Evolutionary conservation across 148 eudicot genomes (phyloP).

Genomic region (Polygonum maritimum): DNA sequence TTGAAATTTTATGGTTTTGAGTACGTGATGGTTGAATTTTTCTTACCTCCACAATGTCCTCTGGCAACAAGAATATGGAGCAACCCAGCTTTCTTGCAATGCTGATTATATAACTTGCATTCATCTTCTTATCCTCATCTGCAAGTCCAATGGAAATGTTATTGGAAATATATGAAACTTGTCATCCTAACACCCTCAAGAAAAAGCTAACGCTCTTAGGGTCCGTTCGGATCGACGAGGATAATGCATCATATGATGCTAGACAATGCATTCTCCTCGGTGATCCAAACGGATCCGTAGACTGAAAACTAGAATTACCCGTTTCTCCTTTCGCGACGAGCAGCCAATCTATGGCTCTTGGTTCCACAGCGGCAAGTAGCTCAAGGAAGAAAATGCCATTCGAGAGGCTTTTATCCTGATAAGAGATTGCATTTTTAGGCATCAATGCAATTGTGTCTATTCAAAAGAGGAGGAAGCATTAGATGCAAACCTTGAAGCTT

Average conservation of each 20-base stretch:
- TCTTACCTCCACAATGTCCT: conserved; percentile 86
- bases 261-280: no score
- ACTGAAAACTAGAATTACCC: conserved; percentile 28
- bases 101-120: conserved; percentile 85
- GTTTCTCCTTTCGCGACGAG: conserved; percentile 80
- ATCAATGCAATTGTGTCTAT: neutral
- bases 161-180: no score
- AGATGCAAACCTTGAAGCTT: conserved; percentile 56
- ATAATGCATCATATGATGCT: no score
- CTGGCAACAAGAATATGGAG: conserved; percentile 85
- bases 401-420: conserved; percentile 74
- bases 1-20: no score
- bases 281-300: no score
- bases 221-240: no score
- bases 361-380: conserved; percentile 83
- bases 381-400: conserved; percentile 78
- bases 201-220: neutral
- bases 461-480: neutral
- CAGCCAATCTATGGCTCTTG: conserved; percentile 83
- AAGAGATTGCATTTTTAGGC: neutral
- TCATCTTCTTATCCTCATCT: conserved; percentile 87
- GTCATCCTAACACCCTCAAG: neutral
- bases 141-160: conserved; percentile 4
- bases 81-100: conserved; percentile 95
- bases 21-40: neutral